A percentile compares a stretch with the other conserved stretches of the same genome.
Evolutionary conservation across 257 asterid species (phyloP).

Genomic region (Lycium ferocissimum): DNA sequence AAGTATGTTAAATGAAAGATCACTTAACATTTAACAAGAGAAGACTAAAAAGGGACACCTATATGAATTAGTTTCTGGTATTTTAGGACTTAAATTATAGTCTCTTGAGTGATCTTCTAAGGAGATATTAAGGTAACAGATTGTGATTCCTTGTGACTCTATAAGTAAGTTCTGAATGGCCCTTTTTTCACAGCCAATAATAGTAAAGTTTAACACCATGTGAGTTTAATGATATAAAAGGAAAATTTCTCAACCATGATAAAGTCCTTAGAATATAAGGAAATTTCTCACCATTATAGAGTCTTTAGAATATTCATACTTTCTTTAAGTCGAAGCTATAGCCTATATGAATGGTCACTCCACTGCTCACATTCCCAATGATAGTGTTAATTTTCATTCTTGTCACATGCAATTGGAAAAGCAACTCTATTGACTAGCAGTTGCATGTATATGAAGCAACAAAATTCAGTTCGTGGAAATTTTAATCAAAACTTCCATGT

Average conservation of each 20-base stretch:
- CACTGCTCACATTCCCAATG: background rate
- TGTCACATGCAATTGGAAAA: background rate
- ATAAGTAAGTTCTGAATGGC: background rate
- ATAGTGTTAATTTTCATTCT: background rate
- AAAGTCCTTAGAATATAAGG: background rate
- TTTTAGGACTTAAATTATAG: background rate
- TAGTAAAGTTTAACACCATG: background rate
- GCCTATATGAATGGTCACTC: slow-evolving; percentile 6
- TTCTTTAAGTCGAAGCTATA: slow-evolving; percentile 10
- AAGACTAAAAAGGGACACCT: too few relatives aligned
- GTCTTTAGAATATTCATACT: background rate
- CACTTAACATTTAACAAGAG: too few relatives aligned
- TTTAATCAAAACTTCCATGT: background rate
- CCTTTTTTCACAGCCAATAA: background rate
- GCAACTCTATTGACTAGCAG: slow-evolving; percentile 7
- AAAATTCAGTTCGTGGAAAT: slow-evolving; percentile 15
- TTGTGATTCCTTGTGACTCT: background rate
- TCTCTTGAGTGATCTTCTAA: background rate
- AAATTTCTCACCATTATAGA: background rate
- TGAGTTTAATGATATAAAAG: background rate
- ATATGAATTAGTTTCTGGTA: background rate
- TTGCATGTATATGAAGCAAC: slow-evolving; percentile 19
- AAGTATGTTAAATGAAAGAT: too few relatives aligned
- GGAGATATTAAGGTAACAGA: too few relatives aligned
- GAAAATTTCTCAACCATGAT: background rate